Percentiles rank a stretch among this genome's conserved stretches.
phyloP scores from a whole-genome alignment of 495 filamentous ascomycete genomes.

The Massariosphaeria phaeospora region DNA sequence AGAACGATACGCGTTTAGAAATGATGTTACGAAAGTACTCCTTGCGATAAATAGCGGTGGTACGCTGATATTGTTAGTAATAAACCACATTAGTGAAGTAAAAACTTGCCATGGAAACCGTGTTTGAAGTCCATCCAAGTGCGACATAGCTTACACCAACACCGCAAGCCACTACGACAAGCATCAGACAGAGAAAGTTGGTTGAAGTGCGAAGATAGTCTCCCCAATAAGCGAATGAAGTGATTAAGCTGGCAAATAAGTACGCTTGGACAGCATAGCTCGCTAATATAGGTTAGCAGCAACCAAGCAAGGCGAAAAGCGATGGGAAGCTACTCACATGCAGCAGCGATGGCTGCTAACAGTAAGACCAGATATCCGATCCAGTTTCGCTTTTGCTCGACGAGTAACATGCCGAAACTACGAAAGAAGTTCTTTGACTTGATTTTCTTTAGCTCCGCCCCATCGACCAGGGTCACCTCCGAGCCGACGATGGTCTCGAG shows the following conservation, averaged over 20 bases:
- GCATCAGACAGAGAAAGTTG: slow-evolving; percentile 11
- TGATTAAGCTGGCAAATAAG: slow-evolving; percentile 15
- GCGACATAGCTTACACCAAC: slow-evolving; percentile 8
- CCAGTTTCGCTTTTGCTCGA: slow-evolving; percentile 9
- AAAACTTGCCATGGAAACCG: slow-evolving; percentile 43
- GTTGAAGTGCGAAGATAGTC: neutral
- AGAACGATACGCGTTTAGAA: neutral
- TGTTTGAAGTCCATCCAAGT: slow-evolving; percentile 16
- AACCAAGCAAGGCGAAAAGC: no score
- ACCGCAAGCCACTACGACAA: slow-evolving; percentile 4
- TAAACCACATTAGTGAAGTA: slow-evolving; percentile 49
- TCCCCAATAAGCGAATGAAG: slow-evolving; percentile 9
- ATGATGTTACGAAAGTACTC: slow-evolving; percentile 16
- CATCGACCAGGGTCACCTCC: slow-evolving; percentile 52
- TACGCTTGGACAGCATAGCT: slow-evolving; percentile 14
- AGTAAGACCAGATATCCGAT: slow-evolving; percentile 10
- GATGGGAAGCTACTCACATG: slow-evolving; percentile 61
- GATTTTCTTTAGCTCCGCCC: slow-evolving; percentile 44
- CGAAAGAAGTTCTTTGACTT: slow-evolving; percentile 51
- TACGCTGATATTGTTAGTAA: slow-evolving; percentile 41
- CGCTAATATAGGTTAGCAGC: slow-evolving; percentile 30
- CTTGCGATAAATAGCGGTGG: slow-evolving; percentile 80
- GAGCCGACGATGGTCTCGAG: neutral
- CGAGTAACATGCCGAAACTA: slow-evolving; percentile 55
- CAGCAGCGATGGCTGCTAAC: slow-evolving; percentile 4